A percentile compares a stretch with the other conserved stretches of the same genome.
These are phyloP conservation scores for Tylopilus felleus DNA, from an alignment of 768 basidiomycete genomes.

Conservation along the genomic window DNA sequence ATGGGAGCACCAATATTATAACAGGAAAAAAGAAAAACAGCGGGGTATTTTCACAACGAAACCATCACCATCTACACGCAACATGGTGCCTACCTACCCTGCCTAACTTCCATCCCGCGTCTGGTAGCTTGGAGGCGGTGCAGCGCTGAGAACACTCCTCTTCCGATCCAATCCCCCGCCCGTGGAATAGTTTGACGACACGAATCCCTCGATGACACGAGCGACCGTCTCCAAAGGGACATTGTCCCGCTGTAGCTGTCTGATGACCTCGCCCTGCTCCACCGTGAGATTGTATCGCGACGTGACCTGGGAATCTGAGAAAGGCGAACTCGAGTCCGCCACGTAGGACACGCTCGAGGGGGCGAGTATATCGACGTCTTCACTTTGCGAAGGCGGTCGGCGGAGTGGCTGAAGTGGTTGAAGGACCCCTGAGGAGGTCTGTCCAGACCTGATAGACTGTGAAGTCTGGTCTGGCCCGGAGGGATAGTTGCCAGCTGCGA, in stretches of 20 bases:
- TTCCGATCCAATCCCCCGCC: neutral
- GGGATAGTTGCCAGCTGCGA: neutral
- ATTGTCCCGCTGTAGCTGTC: constrained; percentile 4
- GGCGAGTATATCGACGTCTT: neutral
- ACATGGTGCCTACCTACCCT: neutral
- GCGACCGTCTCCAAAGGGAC: constrained; percentile 16
- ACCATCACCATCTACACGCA: neutral
- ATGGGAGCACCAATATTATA: too few species aligned
- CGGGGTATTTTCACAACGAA: neutral
- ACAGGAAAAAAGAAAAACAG: too few species aligned
- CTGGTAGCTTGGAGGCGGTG: constrained; percentile 22
- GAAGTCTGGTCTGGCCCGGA: neutral
- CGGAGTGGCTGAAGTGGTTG: constrained; percentile 4
- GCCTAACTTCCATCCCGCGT: constrained; percentile 1
- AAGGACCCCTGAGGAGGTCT: neutral
- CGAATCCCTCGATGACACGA: constrained; percentile 13
- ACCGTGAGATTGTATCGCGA: constrained; percentile 8
- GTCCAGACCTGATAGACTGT: constrained; percentile 1
- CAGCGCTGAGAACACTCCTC: constrained; percentile 3
- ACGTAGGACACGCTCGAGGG: neutral
- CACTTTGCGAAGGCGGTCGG: neutral
- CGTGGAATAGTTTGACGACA: neutral
- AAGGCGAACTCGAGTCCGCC: neutral
- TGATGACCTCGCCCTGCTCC: constrained; percentile 13
- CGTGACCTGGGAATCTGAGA: neutral